Evolutionary conservation across 768 basidiomycete species (phyloP), one percentile per base, ranked within the genome.

Genomic region (Panellus pusillus): DNA sequence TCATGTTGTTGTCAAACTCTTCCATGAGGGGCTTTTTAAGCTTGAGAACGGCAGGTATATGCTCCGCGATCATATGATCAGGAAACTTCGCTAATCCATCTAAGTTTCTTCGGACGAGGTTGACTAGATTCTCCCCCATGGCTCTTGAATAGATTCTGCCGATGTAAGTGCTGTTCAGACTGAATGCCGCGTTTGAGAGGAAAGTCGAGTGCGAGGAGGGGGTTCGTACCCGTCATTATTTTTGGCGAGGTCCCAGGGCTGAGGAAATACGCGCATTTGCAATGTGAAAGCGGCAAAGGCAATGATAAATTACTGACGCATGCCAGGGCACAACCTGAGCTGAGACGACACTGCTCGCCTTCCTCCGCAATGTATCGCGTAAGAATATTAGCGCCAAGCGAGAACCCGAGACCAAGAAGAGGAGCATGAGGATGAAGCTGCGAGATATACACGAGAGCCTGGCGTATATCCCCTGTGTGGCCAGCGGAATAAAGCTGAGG

Each of bases 341-440:
- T 70, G 29, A 93, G 68, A 54, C 87, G 80, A 63, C 82, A 81
- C 18, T 73, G 63, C 35, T 74, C 74, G 13, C 89, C 85, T 66
- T 96, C 89, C 71, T 96, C 88, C 5, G 89, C 93, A 46, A 95
- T 72, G 68, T 97, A 97, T 57, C 91, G 80, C 31, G 93, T 89
- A 61, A 98, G 72, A 32, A 98, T 89, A 66, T 91, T 93, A 39
- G 94, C 90, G 39, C 96, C 97, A 35, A 99, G 81, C 4, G 93
- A 97, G 75, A 96, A 98, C 7, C 95, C 93, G 9, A 97, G 70
- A 13, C 91, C 96, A 15, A 96, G 70, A 35, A 98, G 73, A 4
- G 87, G 90, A 0, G 96, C 92, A 9, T 78, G 72, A 2, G 96
- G 95, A 62, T 86, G 95, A 55, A 69, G 66, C 44, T 80, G 69